Evolutionary conservation across 495 filamentous ascomycete species (phyloP).

Genomic region (Penicillium simplicissimum): DNA sequence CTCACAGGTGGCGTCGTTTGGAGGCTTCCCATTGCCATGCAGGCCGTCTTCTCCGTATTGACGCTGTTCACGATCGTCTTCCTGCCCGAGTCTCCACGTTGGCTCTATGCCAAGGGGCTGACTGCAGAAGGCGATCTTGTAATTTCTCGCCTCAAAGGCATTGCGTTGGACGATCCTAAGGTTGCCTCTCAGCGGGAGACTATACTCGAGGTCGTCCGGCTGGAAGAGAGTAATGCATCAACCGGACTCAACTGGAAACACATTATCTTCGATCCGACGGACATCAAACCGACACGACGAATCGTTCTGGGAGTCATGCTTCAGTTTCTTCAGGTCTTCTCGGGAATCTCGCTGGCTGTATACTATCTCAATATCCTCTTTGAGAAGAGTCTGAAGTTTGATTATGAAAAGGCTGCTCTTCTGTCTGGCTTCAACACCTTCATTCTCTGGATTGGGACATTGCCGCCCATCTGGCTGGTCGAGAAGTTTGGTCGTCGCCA

Average conservation of each 20-base stretch:
- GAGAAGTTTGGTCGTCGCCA: conserved; percentile 47
- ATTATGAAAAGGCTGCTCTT: background rate
- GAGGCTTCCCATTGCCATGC: conserved; percentile 49
- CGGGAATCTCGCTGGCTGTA: background rate
- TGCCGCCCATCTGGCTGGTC: conserved; percentile 27
- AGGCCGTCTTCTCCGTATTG: conserved; percentile 30
- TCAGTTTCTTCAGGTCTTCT: background rate
- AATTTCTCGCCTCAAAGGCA: background rate
- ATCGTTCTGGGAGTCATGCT: background rate
- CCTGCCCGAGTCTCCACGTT: conserved; percentile 25
- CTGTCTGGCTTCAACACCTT: background rate
- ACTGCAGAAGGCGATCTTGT: background rate
- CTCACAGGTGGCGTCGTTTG: conserved; percentile 32
- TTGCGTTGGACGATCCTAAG: background rate
- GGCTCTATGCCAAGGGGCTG: background rate
- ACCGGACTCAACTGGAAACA: background rate
- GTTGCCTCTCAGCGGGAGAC: background rate
- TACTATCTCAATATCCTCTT: background rate
- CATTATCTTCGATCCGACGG: background rate
- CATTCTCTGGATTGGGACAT: conserved; percentile 11
- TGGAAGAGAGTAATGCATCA: too few species aligned
- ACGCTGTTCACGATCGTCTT: conserved; percentile 23
- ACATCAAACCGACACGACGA: background rate
- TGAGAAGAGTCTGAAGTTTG: background rate
- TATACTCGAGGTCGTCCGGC: background rate